A percentile compares a stretch with the other conserved stretches of the same genome.
phyloP scores from a whole-genome alignment of 768 basidiomycete genomes.

The Tricholoma matsutake region DNA sequence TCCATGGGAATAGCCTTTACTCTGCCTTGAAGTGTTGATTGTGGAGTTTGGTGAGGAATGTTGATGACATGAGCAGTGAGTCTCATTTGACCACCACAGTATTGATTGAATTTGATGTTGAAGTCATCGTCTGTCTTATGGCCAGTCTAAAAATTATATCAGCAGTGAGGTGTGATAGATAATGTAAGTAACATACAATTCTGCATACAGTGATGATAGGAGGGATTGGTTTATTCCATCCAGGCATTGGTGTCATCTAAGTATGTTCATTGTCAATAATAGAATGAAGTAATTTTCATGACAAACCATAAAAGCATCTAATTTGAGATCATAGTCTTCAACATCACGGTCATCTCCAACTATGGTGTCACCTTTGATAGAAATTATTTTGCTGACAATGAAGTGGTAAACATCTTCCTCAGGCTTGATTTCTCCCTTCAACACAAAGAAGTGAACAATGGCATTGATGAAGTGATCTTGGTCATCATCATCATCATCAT shows the following conservation, averaged over 20 bases:
- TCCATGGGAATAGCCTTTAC: no score
- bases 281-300: background rate
- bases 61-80: background rate
- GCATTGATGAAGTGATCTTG: background rate
- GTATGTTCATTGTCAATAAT: background rate
- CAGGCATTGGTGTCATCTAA: background rate
- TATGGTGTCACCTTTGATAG: background rate
- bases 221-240: background rate
- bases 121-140: background rate
- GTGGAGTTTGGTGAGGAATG: background rate
- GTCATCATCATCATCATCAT: background rate
- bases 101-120: no score
- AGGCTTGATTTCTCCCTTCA: background rate
- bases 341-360: background rate
- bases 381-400: background rate
- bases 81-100: no score
- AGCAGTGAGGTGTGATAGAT: background rate
- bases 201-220: background rate
- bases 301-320: background rate
- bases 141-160: background rate
- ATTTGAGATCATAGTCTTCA: background rate
- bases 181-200: background rate
- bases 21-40: no score
- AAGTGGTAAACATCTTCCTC: background rate
- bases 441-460: background rate